Conservation (phyloP, 108 stramenopile genomes). For the Cafeteria roenbergensis region DNA sequence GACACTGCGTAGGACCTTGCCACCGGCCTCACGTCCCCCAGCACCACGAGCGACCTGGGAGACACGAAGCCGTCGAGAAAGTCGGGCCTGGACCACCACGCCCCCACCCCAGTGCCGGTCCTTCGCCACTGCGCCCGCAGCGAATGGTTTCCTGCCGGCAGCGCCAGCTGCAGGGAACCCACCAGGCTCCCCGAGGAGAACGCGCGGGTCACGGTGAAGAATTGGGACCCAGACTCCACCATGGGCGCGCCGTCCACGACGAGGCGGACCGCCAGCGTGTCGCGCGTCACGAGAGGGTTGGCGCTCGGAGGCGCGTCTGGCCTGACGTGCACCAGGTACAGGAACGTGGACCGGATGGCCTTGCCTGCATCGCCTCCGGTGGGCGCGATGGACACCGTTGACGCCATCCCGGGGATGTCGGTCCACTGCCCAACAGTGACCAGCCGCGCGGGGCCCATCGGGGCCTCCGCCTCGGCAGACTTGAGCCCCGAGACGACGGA, state of each 20-base stretch:
- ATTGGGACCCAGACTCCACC: not conserved
- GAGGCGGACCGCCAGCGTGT: not conserved
- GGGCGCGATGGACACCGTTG: not conserved
- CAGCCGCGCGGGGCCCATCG: not conserved
- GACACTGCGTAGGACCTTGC: not conserved
- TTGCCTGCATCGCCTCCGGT: not conserved
- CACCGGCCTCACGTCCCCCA: not conserved
- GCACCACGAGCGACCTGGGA: not conserved
- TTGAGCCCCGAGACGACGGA: not conserved
- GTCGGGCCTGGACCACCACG: not conserved
- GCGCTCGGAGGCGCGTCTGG: not conserved
- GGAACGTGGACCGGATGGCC: not conserved
- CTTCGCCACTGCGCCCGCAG: not conserved
- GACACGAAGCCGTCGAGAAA: not conserved
- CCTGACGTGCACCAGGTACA: not conserved
- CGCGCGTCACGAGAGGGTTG: not conserved
- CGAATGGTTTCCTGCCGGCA: not conserved
- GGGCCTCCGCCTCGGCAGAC: not conserved
- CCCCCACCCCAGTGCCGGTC: not conserved
- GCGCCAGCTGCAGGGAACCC: not conserved
- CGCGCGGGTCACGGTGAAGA: not conserved
- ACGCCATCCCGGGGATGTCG: not conserved
- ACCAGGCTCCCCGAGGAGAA: not conserved
- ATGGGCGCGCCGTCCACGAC: not conserved
- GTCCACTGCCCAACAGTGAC: not conserved